phyloP scores from a whole-genome alignment of 805 yeast species.

The Kuraishia capsulata region DNA sequence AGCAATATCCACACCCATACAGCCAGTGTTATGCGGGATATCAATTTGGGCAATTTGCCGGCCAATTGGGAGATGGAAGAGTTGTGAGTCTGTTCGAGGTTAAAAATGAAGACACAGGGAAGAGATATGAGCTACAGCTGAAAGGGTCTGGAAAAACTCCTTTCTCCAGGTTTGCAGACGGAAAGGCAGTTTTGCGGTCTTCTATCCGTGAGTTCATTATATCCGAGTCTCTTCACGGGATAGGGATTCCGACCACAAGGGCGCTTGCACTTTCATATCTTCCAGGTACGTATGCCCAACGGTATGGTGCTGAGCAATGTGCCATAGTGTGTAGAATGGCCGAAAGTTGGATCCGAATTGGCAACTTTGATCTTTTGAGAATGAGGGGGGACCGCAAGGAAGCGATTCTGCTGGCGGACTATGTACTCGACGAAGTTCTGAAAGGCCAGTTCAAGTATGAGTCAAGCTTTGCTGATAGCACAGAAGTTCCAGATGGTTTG shows the following conservation, averaged over 20 bases:
- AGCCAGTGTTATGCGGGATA: constrained; percentile 92
- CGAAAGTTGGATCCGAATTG: constrained; percentile 78
- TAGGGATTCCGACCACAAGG: constrained; percentile 82
- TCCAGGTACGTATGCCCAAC: constrained; percentile 70
- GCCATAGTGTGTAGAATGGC: constrained; percentile 83
- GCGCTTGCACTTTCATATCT: constrained; percentile 66
- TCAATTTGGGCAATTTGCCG: constrained; percentile 95
- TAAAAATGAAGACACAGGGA: constrained; percentile 30
- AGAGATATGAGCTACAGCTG: constrained; percentile 59
- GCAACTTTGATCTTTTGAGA: constrained; percentile 78
- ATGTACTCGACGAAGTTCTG: constrained; percentile 58
- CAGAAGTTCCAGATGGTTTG: too few relatives aligned
- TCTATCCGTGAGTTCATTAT: constrained; percentile 82
- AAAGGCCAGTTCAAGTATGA: constrained; percentile 2
- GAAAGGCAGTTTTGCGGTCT: constrained; percentile 85
- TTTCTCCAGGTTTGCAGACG: constrained; percentile 91
- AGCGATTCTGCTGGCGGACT: constrained; percentile 56
- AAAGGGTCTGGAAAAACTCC: constrained; percentile 94
- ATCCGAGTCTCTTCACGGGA: constrained; percentile 69
- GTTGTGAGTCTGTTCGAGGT: constrained; percentile 76
- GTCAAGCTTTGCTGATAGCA: constrained; percentile 17
- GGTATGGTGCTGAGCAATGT: constrained; percentile 67
- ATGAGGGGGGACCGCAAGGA: constrained; percentile 64
- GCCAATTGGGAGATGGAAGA: constrained; percentile 95
- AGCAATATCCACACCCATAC: constrained; percentile 51